Base-by-base conservation (phyloP, 2,329 filamentous ascomycete species). In the Whalleya microplaca region DNA sequence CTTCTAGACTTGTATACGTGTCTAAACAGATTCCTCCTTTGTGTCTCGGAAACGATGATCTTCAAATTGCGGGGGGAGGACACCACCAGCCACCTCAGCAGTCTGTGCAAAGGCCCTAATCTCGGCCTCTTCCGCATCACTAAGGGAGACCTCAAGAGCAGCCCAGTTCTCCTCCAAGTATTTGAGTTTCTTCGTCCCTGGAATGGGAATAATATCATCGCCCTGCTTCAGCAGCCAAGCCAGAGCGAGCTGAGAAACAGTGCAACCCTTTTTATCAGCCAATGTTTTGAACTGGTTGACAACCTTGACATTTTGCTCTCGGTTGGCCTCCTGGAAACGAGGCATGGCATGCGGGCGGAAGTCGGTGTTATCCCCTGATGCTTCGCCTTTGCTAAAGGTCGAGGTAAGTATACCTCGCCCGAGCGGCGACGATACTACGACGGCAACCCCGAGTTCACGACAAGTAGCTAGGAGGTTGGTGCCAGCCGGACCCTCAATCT, bases 161-260 rank as follows among this genome's bases (percentile, higher is more conserved):
- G 41, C 66, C 45, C 64, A 64, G 47, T 76, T 76, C 58, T 74
- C 67, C 51, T 75, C 71, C 27, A 76, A 53, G 48, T 72, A 72
- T 58, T 69, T 65, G 19, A 73, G 56, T 46, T 63, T 71, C 64
- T 71, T 75, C 1, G 73, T 76, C 1, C 73, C 74, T 8, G 70
- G 75, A 37, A 79, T 77, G 10, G 71, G 68, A n/a, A 75, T 59
- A 19, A 75, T 71, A 49, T 76, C 71, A 8, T 73, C 69, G 2
- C 79, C 81, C 56, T 82, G 79, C 21, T 74, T 71, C 45, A 78
- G 68, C 37, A 85, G 70, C 84, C 84, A 88, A 1, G 80, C 81
- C 23, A 88, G 66, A 1, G 80, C 81, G 21, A 87, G 71, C 71
- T 87, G 84, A 0, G 75, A 73, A 1, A 76, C 59, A 0, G 81